These are phyloP conservation scores for Candida frijolesensis DNA, from an alignment of 1,139 yeast species.

Conservation along the genomic window DNA sequence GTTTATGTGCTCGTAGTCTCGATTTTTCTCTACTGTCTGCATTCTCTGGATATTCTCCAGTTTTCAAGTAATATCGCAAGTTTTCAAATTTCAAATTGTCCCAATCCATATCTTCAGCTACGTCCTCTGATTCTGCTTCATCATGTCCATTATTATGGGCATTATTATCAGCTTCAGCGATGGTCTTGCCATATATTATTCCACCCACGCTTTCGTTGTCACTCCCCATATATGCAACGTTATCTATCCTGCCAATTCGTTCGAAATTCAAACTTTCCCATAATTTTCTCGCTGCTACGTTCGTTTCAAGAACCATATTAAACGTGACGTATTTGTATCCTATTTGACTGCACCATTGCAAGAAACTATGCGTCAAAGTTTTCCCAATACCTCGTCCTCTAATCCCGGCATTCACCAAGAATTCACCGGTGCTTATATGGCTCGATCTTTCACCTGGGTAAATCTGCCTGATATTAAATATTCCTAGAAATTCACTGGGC, in stretches of 20 bases:
- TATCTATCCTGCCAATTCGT: conserved; percentile 74
- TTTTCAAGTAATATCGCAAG: conserved; percentile 74
- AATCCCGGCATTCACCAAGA: conserved; percentile 88
- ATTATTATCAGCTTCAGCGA: conserved; percentile 52
- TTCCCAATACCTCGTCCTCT: conserved; percentile 93
- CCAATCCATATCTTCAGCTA: conserved; percentile 53
- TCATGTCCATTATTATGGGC: conserved; percentile 47
- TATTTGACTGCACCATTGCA: conserved; percentile 88
- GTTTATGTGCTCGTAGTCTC: conserved; percentile 77
- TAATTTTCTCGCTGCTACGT: conserved; percentile 76
- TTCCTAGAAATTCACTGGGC: conserved; percentile 89
- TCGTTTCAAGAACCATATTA: conserved; percentile 86
- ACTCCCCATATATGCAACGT: conserved; percentile 87
- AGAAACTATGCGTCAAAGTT: conserved; percentile 76
- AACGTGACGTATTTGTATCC: conserved; percentile 86
- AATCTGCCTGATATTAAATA: conserved; percentile 81
- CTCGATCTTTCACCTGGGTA: conserved; percentile 91
- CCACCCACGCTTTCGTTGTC: conserved; percentile 84
- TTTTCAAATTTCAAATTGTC: conserved; percentile 60
- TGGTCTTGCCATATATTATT: conserved; percentile 63
- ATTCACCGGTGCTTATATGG: conserved; percentile 90
- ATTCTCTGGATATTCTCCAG: conserved; percentile 84
- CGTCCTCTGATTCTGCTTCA: conserved; percentile 39
- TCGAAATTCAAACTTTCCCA: conserved; percentile 81
- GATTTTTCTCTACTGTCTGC: conserved; percentile 84